A percentile compares a stretch with the other conserved stretches of the same genome.
phyloP scores from a whole-genome alignment of 768 basidiomycete species.

The Naganishia kalamii region DNA sequence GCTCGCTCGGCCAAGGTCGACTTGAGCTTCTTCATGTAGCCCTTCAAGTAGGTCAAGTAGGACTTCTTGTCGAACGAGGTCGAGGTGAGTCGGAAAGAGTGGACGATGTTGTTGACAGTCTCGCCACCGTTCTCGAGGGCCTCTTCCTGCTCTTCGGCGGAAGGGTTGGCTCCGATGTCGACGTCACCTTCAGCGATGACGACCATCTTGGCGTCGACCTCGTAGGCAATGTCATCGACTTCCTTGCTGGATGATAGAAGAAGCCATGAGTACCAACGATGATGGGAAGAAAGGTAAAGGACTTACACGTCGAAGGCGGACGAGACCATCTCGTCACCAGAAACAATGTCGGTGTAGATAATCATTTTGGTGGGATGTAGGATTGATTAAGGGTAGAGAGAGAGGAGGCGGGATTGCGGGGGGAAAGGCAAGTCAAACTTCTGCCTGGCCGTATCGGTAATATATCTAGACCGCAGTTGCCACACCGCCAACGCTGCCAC shows the following conservation, averaged over 20 bases:
- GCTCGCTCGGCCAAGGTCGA: conserved; percentile 53
- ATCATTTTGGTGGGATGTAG: conserved; percentile 38
- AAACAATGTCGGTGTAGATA: conserved; percentile 52
- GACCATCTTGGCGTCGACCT: conserved; percentile 74
- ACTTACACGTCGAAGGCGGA: conserved; percentile 83
- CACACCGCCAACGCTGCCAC: no score
- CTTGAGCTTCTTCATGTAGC: conserved; percentile 92
- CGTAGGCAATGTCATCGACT: conserved; percentile 71
- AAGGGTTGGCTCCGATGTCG: conserved; percentile 93
- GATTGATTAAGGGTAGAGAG: not conserved
- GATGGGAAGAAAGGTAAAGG: not conserved
- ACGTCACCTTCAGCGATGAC: conserved; percentile 69
- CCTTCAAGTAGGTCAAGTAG: conserved; percentile 79
- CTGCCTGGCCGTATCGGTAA: no score
- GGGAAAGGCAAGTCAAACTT: no score
- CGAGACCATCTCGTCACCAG: conserved; percentile 84
- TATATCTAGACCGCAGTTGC: no score
- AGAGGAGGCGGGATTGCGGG: conserved; percentile 5
- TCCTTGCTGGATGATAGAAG: conserved; percentile 54
- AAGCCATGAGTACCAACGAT: not conserved
- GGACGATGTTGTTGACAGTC: conserved; percentile 78
- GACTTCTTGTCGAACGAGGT: conserved; percentile 85
- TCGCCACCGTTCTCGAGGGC: conserved; percentile 68
- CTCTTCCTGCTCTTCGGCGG: conserved; percentile 78
- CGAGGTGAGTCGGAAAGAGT: conserved; percentile 80